These are phyloP conservation scores for Moesziomyces sp. DNA, from an alignment of 1,284 basidiomycete species.

Conservation along the genomic window DNA sequence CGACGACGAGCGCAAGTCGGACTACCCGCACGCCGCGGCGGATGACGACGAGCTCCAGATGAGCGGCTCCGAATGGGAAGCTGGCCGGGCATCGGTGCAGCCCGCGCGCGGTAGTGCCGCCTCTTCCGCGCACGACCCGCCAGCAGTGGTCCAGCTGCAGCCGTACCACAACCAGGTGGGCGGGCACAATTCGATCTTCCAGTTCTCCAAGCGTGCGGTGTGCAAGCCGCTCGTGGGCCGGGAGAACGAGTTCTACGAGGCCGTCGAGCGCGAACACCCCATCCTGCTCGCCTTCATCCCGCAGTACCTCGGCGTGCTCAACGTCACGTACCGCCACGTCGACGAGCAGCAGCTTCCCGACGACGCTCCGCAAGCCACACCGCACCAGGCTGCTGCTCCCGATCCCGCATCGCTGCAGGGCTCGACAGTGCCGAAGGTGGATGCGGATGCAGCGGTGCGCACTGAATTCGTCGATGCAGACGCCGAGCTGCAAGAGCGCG, in stretches of 20 bases:
- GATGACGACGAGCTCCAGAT: conserved; percentile 46
- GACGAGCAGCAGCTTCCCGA: conserved; percentile 19
- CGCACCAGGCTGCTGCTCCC: conserved; percentile 1
- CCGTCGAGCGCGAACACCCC: conserved; percentile 91
- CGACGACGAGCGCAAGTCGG: conserved; percentile 21
- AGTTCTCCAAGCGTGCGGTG: conserved; percentile 95
- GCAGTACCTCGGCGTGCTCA: conserved; percentile 95
- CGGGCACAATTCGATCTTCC: conserved; percentile 96
- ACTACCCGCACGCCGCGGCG: conserved; percentile 24
- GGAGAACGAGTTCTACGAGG: conserved; percentile 98
- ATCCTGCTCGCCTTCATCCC: conserved; percentile 92
- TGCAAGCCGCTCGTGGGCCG: conserved; percentile 98
- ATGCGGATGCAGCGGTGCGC: background rate
- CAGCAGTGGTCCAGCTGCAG: conserved; percentile 79
- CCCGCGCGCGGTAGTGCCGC: background rate
- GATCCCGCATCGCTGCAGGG: background rate
- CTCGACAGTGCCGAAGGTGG: too few relatives aligned
- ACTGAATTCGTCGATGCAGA: background rate
- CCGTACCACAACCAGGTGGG: conserved; percentile 98
- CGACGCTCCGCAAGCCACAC: background rate
- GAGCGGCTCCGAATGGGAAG: conserved; percentile 48
- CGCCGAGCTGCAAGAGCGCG: conserved; percentile 3
- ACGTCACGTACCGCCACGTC: conserved; percentile 81
- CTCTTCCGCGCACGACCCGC: conserved; percentile 13
- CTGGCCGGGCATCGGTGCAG: background rate